These are phyloP conservation scores for Quercus variabilis DNA, from an alignment of 306 rosid species.

Conservation along the genomic window DNA sequence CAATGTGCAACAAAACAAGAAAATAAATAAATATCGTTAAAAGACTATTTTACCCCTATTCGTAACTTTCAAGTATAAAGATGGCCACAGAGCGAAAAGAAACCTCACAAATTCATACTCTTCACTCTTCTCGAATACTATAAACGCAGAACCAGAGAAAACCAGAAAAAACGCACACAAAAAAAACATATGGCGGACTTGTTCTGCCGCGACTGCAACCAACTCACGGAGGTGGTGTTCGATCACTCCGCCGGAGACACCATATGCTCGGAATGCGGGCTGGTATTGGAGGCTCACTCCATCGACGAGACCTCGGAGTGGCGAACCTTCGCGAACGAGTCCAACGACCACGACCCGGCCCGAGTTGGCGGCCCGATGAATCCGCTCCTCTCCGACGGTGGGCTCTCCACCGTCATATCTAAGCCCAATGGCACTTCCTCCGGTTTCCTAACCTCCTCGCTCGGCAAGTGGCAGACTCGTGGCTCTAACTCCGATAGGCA, in stretches of 20 bases:
- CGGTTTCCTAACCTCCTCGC: conserved; percentile 68
- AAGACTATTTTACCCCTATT: too few species aligned
- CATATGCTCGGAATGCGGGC: conserved; percentile 94
- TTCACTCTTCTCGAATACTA: too few species aligned
- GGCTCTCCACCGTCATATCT: conserved; percentile 69
- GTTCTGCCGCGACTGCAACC: conserved; percentile 83
- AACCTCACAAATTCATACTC: too few species aligned
- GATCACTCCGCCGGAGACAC: conserved; percentile 95
- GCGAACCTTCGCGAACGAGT: conserved; percentile 89
- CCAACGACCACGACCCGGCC: conserved; percentile 89
- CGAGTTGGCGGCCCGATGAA: conserved; percentile 91
- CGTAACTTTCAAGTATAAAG: too few species aligned
- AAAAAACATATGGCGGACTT: conserved; percentile 64
- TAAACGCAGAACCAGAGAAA: too few species aligned
- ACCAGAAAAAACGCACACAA: not conserved
- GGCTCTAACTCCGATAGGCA: conserved; percentile 88
- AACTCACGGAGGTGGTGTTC: conserved; percentile 79
- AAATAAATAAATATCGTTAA: too few species aligned
- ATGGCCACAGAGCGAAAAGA: too few species aligned
- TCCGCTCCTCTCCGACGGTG: conserved; percentile 79
- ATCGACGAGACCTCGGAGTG: conserved; percentile 94
- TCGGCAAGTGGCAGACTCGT: conserved; percentile 97
- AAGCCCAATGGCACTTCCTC: conserved; percentile 74
- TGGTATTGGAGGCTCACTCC: conserved; percentile 88
- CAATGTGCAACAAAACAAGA: too few species aligned